Evolutionary conservation across 2,329 filamentous ascomycete species (phyloP).

Genomic region (Hypoxylon sp.): DNA sequence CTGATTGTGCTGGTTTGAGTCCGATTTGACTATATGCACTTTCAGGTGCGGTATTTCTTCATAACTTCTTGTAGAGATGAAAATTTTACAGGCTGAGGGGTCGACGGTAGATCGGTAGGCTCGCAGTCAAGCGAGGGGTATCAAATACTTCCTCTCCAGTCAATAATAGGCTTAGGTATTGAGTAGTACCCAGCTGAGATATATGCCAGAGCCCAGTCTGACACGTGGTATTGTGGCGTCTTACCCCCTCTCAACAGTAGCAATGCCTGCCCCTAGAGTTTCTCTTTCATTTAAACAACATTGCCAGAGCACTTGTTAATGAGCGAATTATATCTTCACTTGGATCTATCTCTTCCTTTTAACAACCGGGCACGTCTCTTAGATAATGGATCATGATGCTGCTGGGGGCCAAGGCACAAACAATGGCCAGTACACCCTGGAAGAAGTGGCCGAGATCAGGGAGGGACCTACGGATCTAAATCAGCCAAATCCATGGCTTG

Average conservation of each 20-base stretch:
- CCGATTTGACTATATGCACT: neutral
- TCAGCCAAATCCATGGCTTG: neutral
- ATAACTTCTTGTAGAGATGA: too few relatives aligned
- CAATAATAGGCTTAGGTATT: neutral
- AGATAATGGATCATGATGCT: neutral
- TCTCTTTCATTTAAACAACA: neutral
- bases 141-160: neutral
- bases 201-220: too few relatives aligned
- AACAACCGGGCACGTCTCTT: neutral
- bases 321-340: neutral
- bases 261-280: neutral
- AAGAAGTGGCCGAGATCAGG: neutral
- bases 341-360: neutral
- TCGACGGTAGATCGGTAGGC: neutral
- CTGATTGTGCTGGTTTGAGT: neutral
- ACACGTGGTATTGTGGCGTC: neutral
- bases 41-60: neutral
- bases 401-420: neutral
- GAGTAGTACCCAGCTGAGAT: too few relatives aligned
- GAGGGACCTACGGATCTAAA: neutral
- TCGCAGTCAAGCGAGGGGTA: neutral
- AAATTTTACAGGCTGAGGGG: neutral
- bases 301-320: neutral
- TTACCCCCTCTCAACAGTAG: neutral
- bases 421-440: too few relatives aligned